Conservation (phyloP, 2,329 filamentous ascomycete species). For the Colletotrichum sublineola region DNA sequence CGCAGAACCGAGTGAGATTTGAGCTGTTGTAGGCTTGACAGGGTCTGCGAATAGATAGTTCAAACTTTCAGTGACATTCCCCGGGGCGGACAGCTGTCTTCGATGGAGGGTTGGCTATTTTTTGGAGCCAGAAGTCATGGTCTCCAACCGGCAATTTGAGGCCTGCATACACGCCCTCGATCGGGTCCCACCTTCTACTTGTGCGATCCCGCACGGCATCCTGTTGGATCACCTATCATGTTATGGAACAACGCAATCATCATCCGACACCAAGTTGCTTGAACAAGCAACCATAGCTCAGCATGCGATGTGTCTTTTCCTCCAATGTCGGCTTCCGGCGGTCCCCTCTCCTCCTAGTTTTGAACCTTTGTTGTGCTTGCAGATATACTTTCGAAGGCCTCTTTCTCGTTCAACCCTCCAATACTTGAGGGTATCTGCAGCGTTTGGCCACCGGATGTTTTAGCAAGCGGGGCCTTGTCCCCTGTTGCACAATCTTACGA, state of each 20-base stretch:
- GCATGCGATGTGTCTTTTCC: conserved; percentile 25
- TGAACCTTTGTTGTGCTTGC: not conserved
- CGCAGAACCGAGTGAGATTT: not conserved
- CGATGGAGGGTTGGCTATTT: not conserved
- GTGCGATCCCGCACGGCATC: conserved; percentile 10
- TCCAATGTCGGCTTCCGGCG: conserved; percentile 18
- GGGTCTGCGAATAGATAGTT: too few species aligned
- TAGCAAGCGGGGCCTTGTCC: conserved; percentile 27
- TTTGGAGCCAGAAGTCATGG: not conserved
- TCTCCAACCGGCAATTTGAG: not conserved
- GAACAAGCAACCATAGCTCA: not conserved
- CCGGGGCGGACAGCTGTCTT: not conserved
- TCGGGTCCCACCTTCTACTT: not conserved
- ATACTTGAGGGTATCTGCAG: conserved; percentile 28
- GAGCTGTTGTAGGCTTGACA: not conserved
- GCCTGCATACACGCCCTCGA: not conserved
- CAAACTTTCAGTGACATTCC: not conserved
- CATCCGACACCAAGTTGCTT: not conserved
- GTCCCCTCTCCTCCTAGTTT: not conserved
- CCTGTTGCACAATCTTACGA: conserved; percentile 30
- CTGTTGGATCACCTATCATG: not conserved
- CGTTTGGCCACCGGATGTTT: conserved; percentile 14
- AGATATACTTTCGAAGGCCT: conserved; percentile 15
- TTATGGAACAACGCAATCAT: not conserved
- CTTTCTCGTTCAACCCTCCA: not conserved